phyloP scores from a whole-genome alignment of 169 alveolate species.

The Cryptosporidium canis region DNA sequence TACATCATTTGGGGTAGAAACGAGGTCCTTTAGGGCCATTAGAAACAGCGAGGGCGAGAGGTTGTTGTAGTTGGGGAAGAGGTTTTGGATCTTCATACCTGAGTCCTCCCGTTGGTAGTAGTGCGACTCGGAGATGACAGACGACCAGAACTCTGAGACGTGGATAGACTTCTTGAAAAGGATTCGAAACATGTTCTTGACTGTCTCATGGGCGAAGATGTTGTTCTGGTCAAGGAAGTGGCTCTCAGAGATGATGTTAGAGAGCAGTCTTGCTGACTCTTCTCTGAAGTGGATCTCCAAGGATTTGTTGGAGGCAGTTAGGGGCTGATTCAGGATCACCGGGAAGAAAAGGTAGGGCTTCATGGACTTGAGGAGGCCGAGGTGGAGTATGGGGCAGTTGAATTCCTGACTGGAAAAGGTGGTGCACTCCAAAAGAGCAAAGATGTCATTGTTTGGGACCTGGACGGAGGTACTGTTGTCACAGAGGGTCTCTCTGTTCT shows the following conservation, averaged over 20 bases:
- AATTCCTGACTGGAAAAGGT: not conserved
- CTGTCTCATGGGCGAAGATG: not conserved
- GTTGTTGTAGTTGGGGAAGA: not conserved
- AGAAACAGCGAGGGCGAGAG: slow-evolving; percentile 37
- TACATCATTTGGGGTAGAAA: slow-evolving; percentile 12
- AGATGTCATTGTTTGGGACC: not conserved
- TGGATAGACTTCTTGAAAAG: slow-evolving; percentile 8
- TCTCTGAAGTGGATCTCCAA: slow-evolving; percentile 14
- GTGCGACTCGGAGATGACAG: slow-evolving; percentile 6
- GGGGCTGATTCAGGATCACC: not conserved
- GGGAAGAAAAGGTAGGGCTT: not conserved
- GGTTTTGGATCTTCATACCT: not conserved
- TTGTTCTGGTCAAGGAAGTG: not conserved
- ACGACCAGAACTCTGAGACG: slow-evolving; percentile 1
- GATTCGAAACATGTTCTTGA: not conserved
- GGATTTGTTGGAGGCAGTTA: not conserved
- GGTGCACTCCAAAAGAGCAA: not conserved
- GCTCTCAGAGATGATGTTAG: slow-evolving; percentile 23
- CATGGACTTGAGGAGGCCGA: slow-evolving; percentile 51
- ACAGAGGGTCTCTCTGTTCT: not conserved
- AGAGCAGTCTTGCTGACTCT: slow-evolving; percentile 22
- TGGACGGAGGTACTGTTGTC: not conserved
- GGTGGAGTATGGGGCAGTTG: not conserved
- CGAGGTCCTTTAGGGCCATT: not conserved
- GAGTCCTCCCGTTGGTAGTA: not conserved